Evolutionary conservation across 2,329 filamentous ascomycete genomes (phyloP).

Genomic region (Fusarium sp.): DNA sequence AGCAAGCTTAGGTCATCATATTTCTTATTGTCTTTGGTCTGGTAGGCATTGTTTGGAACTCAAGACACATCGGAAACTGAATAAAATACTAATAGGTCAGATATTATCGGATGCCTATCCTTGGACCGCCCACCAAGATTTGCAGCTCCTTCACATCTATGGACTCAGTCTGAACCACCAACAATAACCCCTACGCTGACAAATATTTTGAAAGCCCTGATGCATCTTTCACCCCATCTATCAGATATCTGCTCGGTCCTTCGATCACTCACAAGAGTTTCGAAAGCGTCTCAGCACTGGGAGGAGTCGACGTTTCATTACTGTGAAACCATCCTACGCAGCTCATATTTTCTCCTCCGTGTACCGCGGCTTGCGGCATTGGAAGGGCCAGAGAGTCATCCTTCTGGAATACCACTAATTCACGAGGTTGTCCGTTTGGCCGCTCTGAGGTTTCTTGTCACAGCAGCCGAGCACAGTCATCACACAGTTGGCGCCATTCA

Average conservation of each 20-base stretch:
- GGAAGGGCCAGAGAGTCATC: neutral
- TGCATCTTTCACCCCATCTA: neutral
- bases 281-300: neutral
- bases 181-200: neutral
- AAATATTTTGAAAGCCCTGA: neutral
- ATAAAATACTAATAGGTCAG: neutral
- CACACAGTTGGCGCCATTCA: neutral
- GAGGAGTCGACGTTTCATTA: neutral
- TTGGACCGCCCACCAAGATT: neutral
- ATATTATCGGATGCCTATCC: slow-evolving; percentile 5
- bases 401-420: neutral
- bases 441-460: slow-evolving; percentile 2
- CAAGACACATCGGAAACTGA: neutral
- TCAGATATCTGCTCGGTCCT: neutral
- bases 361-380: neutral
- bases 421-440: neutral
- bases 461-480: neutral
- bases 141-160: neutral
- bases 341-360: neutral
- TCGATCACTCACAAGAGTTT: neutral
- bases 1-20: neutral
- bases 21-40: neutral
- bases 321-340: neutral
- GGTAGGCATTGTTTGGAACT: neutral
- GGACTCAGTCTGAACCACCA: neutral